Evolutionary conservation across 768 basidiomycete species (phyloP).

Genomic region (Boletus eberwhitei): DNA sequence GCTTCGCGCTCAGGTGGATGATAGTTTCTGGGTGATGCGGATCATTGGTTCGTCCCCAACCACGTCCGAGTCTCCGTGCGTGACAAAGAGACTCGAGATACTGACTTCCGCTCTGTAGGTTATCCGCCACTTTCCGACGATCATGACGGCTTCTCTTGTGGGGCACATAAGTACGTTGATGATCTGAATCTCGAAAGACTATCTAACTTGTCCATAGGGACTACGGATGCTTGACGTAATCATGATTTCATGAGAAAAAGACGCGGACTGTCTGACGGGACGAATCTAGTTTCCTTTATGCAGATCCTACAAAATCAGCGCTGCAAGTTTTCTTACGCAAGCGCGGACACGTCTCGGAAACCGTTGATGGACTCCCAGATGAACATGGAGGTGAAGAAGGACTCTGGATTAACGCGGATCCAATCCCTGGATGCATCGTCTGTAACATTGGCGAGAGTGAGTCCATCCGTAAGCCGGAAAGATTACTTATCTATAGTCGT

Average conservation of each 20-base stretch:
- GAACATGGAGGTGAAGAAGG: constrained; percentile 60
- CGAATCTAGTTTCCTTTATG: constrained; percentile 69
- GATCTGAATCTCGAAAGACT: not conserved
- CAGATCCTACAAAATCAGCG: constrained; percentile 76
- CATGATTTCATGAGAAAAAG: not conserved
- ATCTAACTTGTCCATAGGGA: constrained; percentile 47
- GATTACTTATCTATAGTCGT: not conserved
- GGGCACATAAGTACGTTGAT: constrained; percentile 72
- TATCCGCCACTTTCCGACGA: constrained; percentile 83
- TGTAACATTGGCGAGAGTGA: constrained; percentile 91
- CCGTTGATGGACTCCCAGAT: constrained; percentile 37
- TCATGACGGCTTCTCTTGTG: constrained; percentile 83
- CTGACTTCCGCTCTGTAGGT: constrained; percentile 38
- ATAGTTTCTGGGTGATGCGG: constrained; percentile 90
- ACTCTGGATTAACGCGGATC: constrained; percentile 81
- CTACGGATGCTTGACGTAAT: constrained; percentile 87
- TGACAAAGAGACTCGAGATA: not conserved
- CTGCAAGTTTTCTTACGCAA: constrained; percentile 74
- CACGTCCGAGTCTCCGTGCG: not conserved
- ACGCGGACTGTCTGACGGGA: constrained; percentile 5
- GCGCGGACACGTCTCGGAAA: constrained; percentile 32
- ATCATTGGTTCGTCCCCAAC: constrained; percentile 54
- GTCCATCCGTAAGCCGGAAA: constrained; percentile 21
- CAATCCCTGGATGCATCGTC: constrained; percentile 77
- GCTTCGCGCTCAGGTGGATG: constrained; percentile 66